These are phyloP conservation scores for Epichloe scottii DNA, from an alignment of 2,329 filamentous ascomycete genomes.

Conservation along the genomic window DNA sequence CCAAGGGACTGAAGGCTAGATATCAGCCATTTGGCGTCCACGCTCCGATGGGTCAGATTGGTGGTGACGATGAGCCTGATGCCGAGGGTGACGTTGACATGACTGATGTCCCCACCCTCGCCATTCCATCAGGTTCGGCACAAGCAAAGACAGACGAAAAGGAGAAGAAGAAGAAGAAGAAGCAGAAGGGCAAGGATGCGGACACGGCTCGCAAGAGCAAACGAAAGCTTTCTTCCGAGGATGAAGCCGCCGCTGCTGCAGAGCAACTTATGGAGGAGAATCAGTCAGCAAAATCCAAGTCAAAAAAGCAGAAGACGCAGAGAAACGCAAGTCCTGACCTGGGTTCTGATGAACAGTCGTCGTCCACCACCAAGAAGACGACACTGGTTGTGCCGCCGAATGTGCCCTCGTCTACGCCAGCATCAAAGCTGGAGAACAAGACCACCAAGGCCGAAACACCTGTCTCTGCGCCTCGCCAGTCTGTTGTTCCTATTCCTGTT, in stretches of 20 bases:
- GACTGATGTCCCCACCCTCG: slow-evolving; percentile 23
- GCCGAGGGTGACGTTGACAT: slow-evolving; percentile 33
- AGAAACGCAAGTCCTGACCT: slow-evolving; percentile 22
- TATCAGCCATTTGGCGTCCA: slow-evolving; percentile 52
- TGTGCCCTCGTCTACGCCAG: slow-evolving; percentile 13
- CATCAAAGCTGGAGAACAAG: slow-evolving; percentile 12
- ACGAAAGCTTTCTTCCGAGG: slow-evolving; percentile 25
- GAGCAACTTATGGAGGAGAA: slow-evolving; percentile 23
- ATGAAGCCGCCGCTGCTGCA: slow-evolving; percentile 23
- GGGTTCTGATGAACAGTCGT: slow-evolving; percentile 17
- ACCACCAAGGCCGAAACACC: slow-evolving; percentile 14
- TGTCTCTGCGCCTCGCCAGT: slow-evolving; percentile 16
- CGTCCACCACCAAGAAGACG: slow-evolving; percentile 16
- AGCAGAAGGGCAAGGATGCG: slow-evolving; percentile 5
- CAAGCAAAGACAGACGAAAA: slow-evolving; percentile 12
- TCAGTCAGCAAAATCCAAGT: slow-evolving; percentile 25
- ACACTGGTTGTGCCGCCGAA: slow-evolving; percentile 21
- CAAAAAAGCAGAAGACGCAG: slow-evolving; percentile 27
- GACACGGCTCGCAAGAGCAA: slow-evolving; percentile 21
- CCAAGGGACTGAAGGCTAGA: slow-evolving; percentile 52
- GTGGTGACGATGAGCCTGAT: slow-evolving; percentile 27
- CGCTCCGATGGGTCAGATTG: slow-evolving; percentile 24
- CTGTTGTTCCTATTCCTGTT: slow-evolving; percentile 22
- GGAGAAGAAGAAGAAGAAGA: slow-evolving; percentile 13
- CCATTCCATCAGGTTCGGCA: slow-evolving; percentile 9